Conservation (phyloP, 2,329 filamentous ascomycete genomes). For the Huntiella decipiens region DNA sequence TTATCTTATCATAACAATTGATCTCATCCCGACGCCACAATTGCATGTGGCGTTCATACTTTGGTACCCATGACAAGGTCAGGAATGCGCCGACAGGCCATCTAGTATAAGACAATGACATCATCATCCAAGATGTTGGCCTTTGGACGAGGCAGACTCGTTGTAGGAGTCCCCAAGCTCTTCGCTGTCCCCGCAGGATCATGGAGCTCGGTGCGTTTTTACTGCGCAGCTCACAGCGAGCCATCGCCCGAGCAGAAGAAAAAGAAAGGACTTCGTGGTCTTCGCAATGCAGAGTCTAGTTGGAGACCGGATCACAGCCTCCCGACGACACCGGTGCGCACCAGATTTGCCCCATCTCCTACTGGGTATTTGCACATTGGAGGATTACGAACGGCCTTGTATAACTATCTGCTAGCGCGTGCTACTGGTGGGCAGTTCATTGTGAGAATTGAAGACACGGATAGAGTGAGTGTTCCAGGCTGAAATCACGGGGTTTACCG, state of each 20-base stretch:
- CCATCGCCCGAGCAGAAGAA: no score
- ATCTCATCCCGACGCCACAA: not conserved
- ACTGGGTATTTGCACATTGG: conserved; percentile 88
- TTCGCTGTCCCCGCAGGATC: no score
- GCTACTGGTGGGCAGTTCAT: conserved; percentile 80
- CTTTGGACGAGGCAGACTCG: conserved; percentile 1
- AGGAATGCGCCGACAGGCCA: not conserved
- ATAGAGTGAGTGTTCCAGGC: conserved; percentile 41
- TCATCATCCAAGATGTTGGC: conserved; percentile 1
- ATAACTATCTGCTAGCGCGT: conserved; percentile 81
- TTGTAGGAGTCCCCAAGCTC: not conserved
- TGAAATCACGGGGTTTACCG: conserved; percentile 5
- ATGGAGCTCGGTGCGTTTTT: no score
- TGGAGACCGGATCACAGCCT: conserved; percentile 17
- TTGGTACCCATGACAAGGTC: not conserved
- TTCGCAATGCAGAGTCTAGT: not conserved
- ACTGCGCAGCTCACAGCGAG: no score
- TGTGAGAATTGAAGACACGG: conserved; percentile 84
- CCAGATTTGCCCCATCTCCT: conserved; percentile 87
- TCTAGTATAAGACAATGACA: not conserved
- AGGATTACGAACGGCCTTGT: conserved; percentile 80
- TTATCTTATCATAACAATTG: conserved; percentile 6
- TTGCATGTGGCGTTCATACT: not conserved
- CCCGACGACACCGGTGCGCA: conserved; percentile 29
- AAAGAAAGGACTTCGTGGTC: no score